Base-by-base conservation (phyloP, 139 green algal species). In the Volvox reticuliferus region DNA sequence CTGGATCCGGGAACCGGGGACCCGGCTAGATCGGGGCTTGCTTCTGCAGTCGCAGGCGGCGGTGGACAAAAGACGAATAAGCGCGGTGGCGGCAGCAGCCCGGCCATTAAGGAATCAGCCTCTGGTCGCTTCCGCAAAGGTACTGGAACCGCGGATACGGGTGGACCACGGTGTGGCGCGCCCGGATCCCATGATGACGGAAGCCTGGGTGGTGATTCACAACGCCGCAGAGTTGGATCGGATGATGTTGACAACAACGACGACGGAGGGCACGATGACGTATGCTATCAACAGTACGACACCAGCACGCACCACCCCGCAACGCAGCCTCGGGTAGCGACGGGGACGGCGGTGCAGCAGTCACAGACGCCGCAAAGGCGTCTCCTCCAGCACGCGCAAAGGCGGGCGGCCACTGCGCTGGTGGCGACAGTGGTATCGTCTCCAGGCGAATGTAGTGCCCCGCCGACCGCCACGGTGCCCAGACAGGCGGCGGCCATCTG, bases 281-380 rank as follows among this genome's bases (percentile, higher is more conserved):
- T 84, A 44, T 30, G 78, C 13, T 84, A 84, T 17, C 78, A 33
- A 33, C 78, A 84, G 37, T 84, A 84, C 78, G 78, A 84, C 36
- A 67, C 78, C 14, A 84, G 20, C 1, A 44, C 22, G 21, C 78
- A 68, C 78, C 30, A 81, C 30, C 33, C 30, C 1, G 33, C 24
- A 20, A 24, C 32, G 32, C 32, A 61, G 75, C 75, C 22, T 28
- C 75, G 75, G 75, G 30, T 26, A 35, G 20, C 36, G 37, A 21
- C 36, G 37, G 21, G 37, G 37, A 13, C 1, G 12, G 20, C 37
- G 78, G 28, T 22, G 36, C 78, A n/a, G 18, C 28, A 17, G 78
- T 44, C 36, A 24, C 78, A n/a, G 36, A 24, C 20, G 37, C 78
- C 36, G 78, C 36, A 68, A 44, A 5, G 30, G 78, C 37, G 19